phyloP scores from a whole-genome alignment of 2,329 filamentous ascomycete species.

The Nemania bipapillata region DNA sequence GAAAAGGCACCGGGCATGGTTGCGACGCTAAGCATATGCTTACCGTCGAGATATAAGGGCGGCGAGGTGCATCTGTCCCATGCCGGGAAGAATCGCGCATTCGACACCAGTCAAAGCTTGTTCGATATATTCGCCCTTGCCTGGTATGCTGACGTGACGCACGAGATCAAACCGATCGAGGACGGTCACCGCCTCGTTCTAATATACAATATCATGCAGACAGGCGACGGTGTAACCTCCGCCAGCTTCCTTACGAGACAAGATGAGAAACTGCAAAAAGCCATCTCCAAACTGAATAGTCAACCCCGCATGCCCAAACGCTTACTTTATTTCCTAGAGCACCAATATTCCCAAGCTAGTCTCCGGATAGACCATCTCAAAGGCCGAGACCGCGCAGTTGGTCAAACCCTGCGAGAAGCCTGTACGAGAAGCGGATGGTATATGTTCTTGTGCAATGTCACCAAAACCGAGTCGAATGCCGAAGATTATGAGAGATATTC shows the following conservation, averaged over 20 bases:
- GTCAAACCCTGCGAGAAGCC: background rate
- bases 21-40: conserved; percentile 58
- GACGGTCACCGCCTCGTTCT: conserved; percentile 25
- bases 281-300: conserved; percentile 3
- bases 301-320: background rate
- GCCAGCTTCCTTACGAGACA: conserved; percentile 11
- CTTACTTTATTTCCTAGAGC: conserved; percentile 25
- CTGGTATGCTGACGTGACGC: conserved; percentile 22
- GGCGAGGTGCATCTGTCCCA: conserved; percentile 56
- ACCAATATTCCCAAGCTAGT: conserved; percentile 25
- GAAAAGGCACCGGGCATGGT: conserved; percentile 61
- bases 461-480: conserved; percentile 4
- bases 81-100: conserved; percentile 45
- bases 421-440: conserved; percentile 19
- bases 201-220: conserved; percentile 33
- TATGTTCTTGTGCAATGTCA: conserved; percentile 29
- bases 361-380: conserved; percentile 27
- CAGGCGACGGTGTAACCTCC: conserved; percentile 6
- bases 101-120: conserved; percentile 48
- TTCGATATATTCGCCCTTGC: conserved; percentile 49
- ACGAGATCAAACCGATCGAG: conserved; percentile 21
- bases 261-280: conserved; percentile 3
- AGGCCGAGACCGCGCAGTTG: conserved; percentile 29
- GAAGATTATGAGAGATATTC: background rate
- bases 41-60: conserved; percentile 59